Conservation (phyloP, 225 moss, liverwort and hornwort genomes). For the Asterella californica region DNA sequence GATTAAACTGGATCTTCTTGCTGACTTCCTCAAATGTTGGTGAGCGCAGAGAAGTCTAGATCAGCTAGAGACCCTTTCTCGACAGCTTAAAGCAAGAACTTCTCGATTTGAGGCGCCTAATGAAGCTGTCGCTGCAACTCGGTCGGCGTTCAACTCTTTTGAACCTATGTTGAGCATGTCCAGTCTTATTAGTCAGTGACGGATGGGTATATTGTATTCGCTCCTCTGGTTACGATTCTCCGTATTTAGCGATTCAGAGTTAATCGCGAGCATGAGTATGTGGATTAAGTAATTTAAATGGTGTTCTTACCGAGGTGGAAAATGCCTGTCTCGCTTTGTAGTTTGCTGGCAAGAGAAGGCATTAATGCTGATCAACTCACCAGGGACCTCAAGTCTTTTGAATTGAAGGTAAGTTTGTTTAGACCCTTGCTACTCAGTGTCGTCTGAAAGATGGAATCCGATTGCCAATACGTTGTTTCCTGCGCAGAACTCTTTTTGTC, state of each 20-base stretch:
- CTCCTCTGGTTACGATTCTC: no score
- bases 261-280: no score
- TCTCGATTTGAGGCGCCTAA: conserved; percentile 93
- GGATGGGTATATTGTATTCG: no score
- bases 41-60: conserved; percentile 75
- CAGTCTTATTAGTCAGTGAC: no score
- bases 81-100: conserved; percentile 81
- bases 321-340: conserved; percentile 14
- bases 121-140: conserved; percentile 91
- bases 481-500: neutral
- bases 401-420: conserved; percentile 67
- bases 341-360: conserved; percentile 92
- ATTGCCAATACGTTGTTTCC: neutral
- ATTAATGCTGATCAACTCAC: conserved; percentile 97
- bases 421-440: no score
- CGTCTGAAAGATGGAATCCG: neutral
- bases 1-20: no score
- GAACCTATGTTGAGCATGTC: no score
- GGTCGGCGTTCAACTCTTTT: conserved; percentile 36
- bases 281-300: no score
- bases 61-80: conserved; percentile 76
- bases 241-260: no score
- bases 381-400: conserved; percentile 83
- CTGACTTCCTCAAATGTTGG: neutral
- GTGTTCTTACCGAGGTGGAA: neutral